A percentile compares a stretch with the other conserved stretches of the same genome.
These are phyloP conservation scores for Pseudozyma thailandica DNA, from an alignment of 1,284 basidiomycete species.

Conservation along the genomic window DNA sequence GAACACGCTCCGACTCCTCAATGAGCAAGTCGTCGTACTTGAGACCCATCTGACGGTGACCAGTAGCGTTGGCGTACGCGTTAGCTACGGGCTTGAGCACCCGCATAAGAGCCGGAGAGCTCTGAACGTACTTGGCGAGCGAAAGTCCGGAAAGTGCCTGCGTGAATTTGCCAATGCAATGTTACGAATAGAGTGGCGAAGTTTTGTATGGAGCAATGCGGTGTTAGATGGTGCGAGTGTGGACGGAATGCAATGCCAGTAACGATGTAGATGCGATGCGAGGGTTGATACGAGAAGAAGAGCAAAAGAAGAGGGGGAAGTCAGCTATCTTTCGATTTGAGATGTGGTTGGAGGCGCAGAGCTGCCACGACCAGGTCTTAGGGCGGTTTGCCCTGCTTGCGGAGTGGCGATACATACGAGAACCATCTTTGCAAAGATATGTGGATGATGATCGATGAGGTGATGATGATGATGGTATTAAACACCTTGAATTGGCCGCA, in stretches of 20 bases:
- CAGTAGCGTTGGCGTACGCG: constrained; percentile 83
- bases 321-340: constrained; percentile 1
- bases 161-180: neutral
- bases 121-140: constrained; percentile 80
- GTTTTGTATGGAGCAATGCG: neutral
- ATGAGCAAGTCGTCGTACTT: constrained; percentile 93
- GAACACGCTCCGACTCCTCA: constrained; percentile 85
- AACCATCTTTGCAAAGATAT: constrained; percentile 31
- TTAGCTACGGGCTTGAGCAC: constrained; percentile 82
- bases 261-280: neutral
- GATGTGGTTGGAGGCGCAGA: too few species aligned
- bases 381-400: too few species aligned
- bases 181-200: neutral
- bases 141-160: constrained; percentile 70
- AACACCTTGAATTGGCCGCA: neutral
- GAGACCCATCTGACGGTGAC: constrained; percentile 89
- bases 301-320: neutral
- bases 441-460: constrained; percentile 1
- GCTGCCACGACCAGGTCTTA: too few species aligned
- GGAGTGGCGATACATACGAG: constrained; percentile 25
- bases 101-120: constrained; percentile 76
- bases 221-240: neutral
- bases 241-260: neutral
- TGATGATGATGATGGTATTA: constrained; percentile 21
- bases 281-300: neutral